A percentile compares a stretch with the other conserved stretches of the same genome.
Conservation (phyloP, 2,329 filamentous ascomycete species). For the Neocucurbitaria cava region DNA sequence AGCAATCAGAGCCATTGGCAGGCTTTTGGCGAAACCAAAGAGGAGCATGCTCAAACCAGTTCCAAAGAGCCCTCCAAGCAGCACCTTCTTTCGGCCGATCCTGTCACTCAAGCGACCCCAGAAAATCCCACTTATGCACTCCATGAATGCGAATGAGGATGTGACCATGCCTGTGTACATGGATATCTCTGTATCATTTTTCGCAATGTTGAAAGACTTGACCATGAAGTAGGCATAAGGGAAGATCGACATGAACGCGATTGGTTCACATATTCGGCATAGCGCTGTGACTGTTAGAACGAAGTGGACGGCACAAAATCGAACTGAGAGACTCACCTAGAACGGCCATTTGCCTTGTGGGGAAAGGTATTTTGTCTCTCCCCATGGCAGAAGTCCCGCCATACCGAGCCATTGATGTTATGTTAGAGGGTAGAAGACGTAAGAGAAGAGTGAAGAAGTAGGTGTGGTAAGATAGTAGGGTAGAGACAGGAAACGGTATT, state of each 20-base stretch:
- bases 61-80: constrained; percentile 86
- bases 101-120: constrained; percentile 94
- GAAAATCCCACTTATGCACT: constrained; percentile 89
- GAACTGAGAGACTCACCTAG: constrained; percentile 53
- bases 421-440: constrained; percentile 4
- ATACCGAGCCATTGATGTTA: constrained; percentile 39
- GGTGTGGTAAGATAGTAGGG: constrained; percentile 13
- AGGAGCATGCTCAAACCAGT: constrained; percentile 91
- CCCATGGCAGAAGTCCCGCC: constrained; percentile 34
- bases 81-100: constrained; percentile 89
- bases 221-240: constrained; percentile 99
- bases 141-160: constrained; percentile 92
- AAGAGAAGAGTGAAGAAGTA: not conserved
- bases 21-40: constrained; percentile 86
- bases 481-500: constrained; percentile 9
- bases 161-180: constrained; percentile 96
- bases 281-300: constrained; percentile 64
- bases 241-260: constrained; percentile 99
- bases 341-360: constrained; percentile 64
- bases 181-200: constrained; percentile 79
- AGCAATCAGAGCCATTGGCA: constrained; percentile 83
- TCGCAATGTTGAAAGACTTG: constrained; percentile 83
- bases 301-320: not conserved
- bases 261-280: constrained; percentile 96
- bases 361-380: constrained; percentile 57